Evolutionary conservation across 2,329 filamentous ascomycete species (phyloP), one percentile per base, ranked within the genome.

Genomic region (Tolypocladium endophyticum): DNA sequence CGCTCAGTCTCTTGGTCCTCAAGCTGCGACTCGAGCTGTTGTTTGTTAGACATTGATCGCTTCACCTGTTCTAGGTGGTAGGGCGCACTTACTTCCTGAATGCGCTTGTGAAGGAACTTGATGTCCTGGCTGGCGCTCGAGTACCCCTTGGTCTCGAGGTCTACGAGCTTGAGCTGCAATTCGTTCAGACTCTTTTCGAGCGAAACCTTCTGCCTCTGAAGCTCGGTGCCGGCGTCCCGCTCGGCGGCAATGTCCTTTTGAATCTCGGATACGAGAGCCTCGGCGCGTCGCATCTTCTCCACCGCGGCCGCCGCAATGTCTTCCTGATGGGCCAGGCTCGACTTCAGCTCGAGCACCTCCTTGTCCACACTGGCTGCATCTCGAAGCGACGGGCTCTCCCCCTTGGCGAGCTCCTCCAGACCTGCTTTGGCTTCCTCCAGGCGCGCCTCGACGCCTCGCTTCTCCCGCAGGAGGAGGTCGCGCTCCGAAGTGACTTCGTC

Each of bases 71-170:
- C 5, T 11, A 12, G 7, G 35, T 50, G 52, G 23, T 61, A 45
- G 54, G n/a, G 61, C 59, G 18, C 63, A 72, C 85, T 82, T 80
- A 96, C 92, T 83, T 97, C 93, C 77, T 97, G 92, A 65, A 99
- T 91, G 57, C 93, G 86, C 70, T 92, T 93, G 75, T 97, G 90
- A 68, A 97, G 76, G 78, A 97, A 97, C 69, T 94, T 89, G 66
- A 97, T 90, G 74, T 97, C 93, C 68, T 96, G 91, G 72, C 92
- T 96, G 30, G 90, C 90, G 64, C 88, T 95, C 25, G 92, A 94
- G 76, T 96, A 97, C 58, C 92, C 92, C 79, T 97, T 97, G 52
- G 94, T 97, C 77, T 99, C 93, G 11, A 97, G 81, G 71, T 97
- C 94, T 58, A 99, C 88, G 59, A 96, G 85, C 69, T 87, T 87